Evolutionary conservation across 192 early-diverging fungal species (phyloP), one percentile per base, ranked within the genome.

Genomic region (Rhizophagus clarus): DNA sequence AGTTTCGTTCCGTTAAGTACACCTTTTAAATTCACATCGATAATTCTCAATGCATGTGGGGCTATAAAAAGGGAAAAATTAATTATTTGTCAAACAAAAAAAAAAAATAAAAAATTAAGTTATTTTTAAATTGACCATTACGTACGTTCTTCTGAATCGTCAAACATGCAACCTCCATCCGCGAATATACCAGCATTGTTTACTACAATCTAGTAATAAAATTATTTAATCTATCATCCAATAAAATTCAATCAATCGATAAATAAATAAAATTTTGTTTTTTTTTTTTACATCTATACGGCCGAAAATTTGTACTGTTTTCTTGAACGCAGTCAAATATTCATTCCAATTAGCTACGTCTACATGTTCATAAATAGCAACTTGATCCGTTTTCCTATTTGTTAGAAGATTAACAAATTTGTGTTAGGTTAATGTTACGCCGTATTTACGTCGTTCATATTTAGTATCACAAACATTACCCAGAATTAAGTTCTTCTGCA

Each of bases 1-100:
- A 93, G 83, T 10, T 91, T 88, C 0, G 94, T 94, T 42, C 93
- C 94, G 29, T 92, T 83, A 68, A 96, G 83, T 2, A 94, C 92
- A 26, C 90, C 93, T 24, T 85, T 86, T 28, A 95, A 83, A 81
- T 96, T 92, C 61, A 95, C 89, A 80, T 93, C 93, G 26, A 96
- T 84, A 3, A 90, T 85, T 20, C 87, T 83, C 51, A 83, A 7
- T 90, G 90, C 1, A 89, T 90, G 69, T 92, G 91, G 82, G 88
- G 91, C 51, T 56, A 56, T 20, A 56, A 56, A 56, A 22, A 49
- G 14, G 4, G 1, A 56, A 51, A 17, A 56, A 22, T 20, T 0
- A 56, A 56, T 20, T 9, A 47, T 9, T 11, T 11, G 1, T 11
- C 12, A 47, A 47, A 2, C 47, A 14, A 49, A 49, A 14, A 49